Base-by-base conservation (phyloP, 768 basidiomycete genomes). In the Strobilomyces dryophilus region DNA sequence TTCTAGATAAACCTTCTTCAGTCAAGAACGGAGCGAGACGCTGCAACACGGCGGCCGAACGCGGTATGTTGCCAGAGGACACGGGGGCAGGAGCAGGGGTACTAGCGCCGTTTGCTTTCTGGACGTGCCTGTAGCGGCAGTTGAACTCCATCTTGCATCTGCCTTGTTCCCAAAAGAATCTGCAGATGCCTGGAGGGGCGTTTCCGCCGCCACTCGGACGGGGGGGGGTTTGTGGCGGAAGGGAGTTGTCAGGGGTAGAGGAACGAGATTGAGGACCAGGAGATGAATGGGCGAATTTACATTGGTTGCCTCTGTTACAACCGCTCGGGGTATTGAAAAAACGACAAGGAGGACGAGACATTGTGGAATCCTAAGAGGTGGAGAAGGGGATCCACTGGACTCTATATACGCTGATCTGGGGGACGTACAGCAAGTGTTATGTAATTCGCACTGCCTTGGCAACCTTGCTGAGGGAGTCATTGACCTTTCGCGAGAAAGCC, bases 101-200 rank as follows among this genome's bases (percentile, higher is more conserved):
- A 29, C 29, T 29, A 10, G 51, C 7, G 29, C 35, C 14, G 18
- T 52, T 57, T 8, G 56, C 40, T 14, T 50, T 60, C 42, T 44
- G 57, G 8, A 56, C 60, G 54, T 84, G 82, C 21, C 45, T 53
- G 57, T 64, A 81, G 34, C 58, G 68, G 63, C 82, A 84, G 1
- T 61, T 58, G 48, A 78, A 80, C 43, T 75, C 78, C 14, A 63
- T 62, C n/a, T 57, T 71, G 63, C 82, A 84, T 39, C 54, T 65
- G 10, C 80, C 82, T 1, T 57, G 64, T 1, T 69, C 64, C 79
- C 79, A 83, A 59, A 67, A 83, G 56, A 64, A 76, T 24, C 56
- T 64, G 65, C 82, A 84, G 8, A 71, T 66, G 2, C 78, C 78
- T n/a, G 49, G 55, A 41, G 68, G 66, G n/a, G 49, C 9, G 20